Conservation (phyloP, 2,329 filamentous ascomycete species). For the Pseudocercospora musae region DNA sequence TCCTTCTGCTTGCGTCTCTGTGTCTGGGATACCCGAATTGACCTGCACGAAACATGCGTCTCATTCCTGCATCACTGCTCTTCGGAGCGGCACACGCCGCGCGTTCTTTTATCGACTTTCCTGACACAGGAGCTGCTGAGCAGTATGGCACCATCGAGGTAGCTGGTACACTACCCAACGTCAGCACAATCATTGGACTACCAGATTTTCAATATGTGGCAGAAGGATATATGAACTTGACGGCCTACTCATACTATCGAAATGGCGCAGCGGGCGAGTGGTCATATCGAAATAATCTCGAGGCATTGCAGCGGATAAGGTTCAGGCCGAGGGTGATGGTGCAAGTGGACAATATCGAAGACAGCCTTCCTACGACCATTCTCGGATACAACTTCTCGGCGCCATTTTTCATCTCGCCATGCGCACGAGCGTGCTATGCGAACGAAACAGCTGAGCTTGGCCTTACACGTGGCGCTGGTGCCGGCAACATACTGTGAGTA, state of each 20-base stretch:
- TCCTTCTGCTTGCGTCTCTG: background rate
- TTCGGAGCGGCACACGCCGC: constrained; percentile 16
- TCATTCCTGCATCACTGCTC: constrained; percentile 3
- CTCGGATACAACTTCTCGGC: constrained; percentile 76
- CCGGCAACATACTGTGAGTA: constrained; percentile 42
- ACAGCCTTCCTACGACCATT: constrained; percentile 66
- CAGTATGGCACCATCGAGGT: constrained; percentile 16
- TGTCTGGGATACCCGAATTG: background rate
- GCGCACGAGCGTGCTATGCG: constrained; percentile 87
- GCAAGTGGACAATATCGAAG: constrained; percentile 27
- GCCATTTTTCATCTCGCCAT: constrained; percentile 92
- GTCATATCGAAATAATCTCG: constrained; percentile 31
- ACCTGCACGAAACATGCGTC: constrained; percentile 6
- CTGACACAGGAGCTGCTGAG: constrained; percentile 16
- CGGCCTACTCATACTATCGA: constrained; percentile 29
- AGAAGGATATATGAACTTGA: constrained; percentile 14
- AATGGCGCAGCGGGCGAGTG: constrained; percentile 29
- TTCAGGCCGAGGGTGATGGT: constrained; percentile 22
- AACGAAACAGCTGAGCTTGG: constrained; percentile 43
- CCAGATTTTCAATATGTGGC: constrained; percentile 21
- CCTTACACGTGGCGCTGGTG: constrained; percentile 49
- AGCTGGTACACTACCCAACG: constrained; percentile 13
- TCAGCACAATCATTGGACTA: constrained; percentile 15
- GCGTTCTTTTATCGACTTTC: constrained; percentile 16
- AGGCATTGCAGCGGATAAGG: constrained; percentile 25